Base-by-base conservation (phyloP, 2,329 filamentous ascomycete species). In the Curvularia sp. region DNA sequence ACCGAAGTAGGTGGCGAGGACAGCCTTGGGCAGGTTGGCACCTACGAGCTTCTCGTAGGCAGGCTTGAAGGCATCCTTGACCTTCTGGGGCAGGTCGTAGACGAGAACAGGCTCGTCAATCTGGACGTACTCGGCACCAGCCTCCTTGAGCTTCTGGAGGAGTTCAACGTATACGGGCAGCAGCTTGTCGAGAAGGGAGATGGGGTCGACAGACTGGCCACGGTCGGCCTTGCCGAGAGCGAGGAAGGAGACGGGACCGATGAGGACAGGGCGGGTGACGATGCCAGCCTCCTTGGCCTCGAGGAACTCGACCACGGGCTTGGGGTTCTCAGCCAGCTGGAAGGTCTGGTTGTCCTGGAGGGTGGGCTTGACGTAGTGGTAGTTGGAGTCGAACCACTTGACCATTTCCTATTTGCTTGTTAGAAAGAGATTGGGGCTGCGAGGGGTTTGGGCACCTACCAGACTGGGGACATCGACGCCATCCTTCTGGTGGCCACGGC, bases 301-400 rank as follows among this genome's bases (percentile, higher is more conserved):
- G 73, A 90, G 86, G 88, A 95, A 99, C 82, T 99, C 92, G 72
- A 80, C 84, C 68, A 99, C 91, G 72, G 95, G 93, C 90, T 99
- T 99, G 80, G 95, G 93, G 81, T 89, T 89, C 71, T 87, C 83
- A 63, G 85, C 82, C 64, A 99, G 92, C 83, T 90, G 93, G 89
- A 99, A 99, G 77, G 86, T 89, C 88, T 99, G 95, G 86, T 91
- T 90, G 84, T 97, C 89, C 83, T 97, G 93, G 70, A 99, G 88
- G 64, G 95, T 97, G 67, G 95, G 95, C 89, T 98, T 98, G 84
- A 98, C 95, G 82, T 99, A 99, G 88, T 98, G 95, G 89, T 99
- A 99, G 90, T 99, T 99, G 69, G 93, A 97, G 87, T 99, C 95
- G 79, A 99, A 99, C 95, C 95, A 99, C 87, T 99, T 99, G 75